A percentile compares a stretch with the other conserved stretches of the same genome.
Evolutionary conservation across 1,284 basidiomycete genomes (phyloP).

Genomic region (Heimioporus retisporus): DNA sequence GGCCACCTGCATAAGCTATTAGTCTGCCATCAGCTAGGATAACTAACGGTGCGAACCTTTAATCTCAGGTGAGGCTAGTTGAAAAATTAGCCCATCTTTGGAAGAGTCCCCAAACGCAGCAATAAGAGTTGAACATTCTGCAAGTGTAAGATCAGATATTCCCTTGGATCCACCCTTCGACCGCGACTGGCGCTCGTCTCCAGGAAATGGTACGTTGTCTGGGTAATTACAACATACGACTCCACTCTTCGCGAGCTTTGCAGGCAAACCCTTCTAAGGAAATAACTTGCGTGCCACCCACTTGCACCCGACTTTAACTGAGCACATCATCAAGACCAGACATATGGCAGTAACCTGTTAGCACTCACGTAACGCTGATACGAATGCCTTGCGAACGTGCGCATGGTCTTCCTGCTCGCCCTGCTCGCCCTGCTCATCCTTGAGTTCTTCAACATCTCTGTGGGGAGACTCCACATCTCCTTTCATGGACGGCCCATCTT

Average conservation of each 20-base stretch:
- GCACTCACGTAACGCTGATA: not conserved
- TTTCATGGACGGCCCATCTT: not conserved
- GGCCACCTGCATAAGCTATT: not conserved
- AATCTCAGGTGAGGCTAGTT: not conserved
- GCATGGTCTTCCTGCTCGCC: slow-evolving; percentile 3
- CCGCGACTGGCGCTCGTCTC: not conserved
- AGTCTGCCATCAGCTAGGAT: not conserved
- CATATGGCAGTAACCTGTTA: not conserved
- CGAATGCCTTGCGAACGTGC: not conserved
- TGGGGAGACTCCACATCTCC: not conserved
- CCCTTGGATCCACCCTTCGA: slow-evolving; percentile 1
- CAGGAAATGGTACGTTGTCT: not conserved
- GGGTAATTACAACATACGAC: not conserved
- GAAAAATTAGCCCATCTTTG: not conserved
- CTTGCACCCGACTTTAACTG: not conserved
- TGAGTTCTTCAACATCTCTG: not conserved
- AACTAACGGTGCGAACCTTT: not conserved
- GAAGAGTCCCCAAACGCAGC: not conserved
- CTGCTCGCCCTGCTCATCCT: not conserved
- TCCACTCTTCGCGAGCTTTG: not conserved
- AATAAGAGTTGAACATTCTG: not conserved
- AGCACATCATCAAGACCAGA: too few relatives aligned
- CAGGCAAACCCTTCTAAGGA: slow-evolving; percentile 1
- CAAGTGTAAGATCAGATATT: not conserved
- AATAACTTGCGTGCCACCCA: slow-evolving; percentile 1